These are phyloP conservation scores for Trichoderma aggressivum DNA, from an alignment of 2,329 filamentous ascomycete genomes.

Conservation along the genomic window DNA sequence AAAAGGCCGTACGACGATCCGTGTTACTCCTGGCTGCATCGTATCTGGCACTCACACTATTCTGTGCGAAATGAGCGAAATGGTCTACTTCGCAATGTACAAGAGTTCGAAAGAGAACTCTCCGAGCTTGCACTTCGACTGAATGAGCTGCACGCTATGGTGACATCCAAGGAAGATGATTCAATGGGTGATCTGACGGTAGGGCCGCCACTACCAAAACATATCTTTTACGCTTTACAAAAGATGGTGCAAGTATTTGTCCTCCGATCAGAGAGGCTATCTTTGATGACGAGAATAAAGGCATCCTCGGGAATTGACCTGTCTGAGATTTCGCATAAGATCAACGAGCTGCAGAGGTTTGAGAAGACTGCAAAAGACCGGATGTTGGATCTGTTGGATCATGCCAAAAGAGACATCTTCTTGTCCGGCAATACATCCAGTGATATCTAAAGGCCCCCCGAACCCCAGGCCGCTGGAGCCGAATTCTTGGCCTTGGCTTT, in stretches of 20 bases:
- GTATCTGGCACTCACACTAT: not conserved
- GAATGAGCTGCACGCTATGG: not conserved
- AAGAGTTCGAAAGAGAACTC: not conserved
- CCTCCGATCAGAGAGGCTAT: not conserved
- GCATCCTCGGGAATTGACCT: not conserved
- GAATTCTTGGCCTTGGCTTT: constrained; percentile 1
- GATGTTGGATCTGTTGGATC: not conserved
- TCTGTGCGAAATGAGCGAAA: not conserved
- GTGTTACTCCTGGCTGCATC: not conserved
- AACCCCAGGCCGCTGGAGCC: not conserved
- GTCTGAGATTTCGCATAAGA: not conserved
- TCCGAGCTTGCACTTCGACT: not conserved
- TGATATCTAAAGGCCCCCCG: not conserved
- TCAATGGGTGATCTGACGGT: not conserved
- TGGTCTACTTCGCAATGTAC: not conserved
- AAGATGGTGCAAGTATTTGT: not conserved
- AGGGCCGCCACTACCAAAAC: not conserved
- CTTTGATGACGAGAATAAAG: not conserved
- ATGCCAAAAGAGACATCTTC: constrained; percentile 8
- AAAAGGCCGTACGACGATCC: not conserved
- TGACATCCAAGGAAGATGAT: not conserved
- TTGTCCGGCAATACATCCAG: not conserved
- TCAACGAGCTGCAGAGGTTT: not conserved
- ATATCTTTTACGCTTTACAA: not conserved
- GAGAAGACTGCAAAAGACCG: not conserved